Conservation (phyloP, 306 rosid genomes). For the Quercus berberidifolia region DNA sequence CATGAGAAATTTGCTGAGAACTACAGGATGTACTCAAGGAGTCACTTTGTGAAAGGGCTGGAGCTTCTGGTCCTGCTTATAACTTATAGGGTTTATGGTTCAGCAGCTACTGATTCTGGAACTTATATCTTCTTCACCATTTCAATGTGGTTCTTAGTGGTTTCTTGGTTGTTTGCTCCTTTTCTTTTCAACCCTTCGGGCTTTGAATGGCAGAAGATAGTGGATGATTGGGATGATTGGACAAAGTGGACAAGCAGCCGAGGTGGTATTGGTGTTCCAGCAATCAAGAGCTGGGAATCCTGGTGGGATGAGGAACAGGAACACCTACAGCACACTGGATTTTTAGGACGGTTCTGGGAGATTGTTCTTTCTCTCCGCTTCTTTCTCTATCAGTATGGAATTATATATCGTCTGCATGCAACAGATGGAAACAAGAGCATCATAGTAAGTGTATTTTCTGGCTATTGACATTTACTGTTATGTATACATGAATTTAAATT, state of each 20-base stretch:
- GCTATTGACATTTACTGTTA: constrained; percentile 12
- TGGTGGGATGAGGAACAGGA: constrained; percentile 99
- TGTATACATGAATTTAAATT: constrained; percentile 13
- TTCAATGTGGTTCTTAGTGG: constrained; percentile 94
- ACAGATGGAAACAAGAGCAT: constrained; percentile 70
- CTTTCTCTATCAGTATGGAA: constrained; percentile 86
- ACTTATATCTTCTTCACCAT: constrained; percentile 44
- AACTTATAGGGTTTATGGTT: constrained; percentile 64
- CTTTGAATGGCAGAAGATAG: constrained; percentile 99
- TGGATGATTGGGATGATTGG: constrained; percentile 99
- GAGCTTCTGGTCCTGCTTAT: constrained; percentile 75
- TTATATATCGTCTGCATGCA: constrained; percentile 80
- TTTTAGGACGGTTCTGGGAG: constrained; percentile 70
- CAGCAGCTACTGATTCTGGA: constrained; percentile 42
- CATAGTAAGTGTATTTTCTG: constrained; percentile 49
- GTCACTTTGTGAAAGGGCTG: constrained; percentile 88
- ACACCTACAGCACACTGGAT: constrained; percentile 75
- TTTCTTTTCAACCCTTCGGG: constrained; percentile 97
- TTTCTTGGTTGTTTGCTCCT: constrained; percentile 81
- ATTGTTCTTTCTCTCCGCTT: constrained; percentile 66
- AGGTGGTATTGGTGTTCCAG: constrained; percentile 94
- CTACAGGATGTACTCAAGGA: constrained; percentile 93
- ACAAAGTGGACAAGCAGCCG: constrained; percentile 79
- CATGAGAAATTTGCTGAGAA: constrained; percentile 95
- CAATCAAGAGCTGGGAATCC: constrained; percentile 96